Evolutionary conservation across 805 yeast species (phyloP), one percentile per base, ranked within the genome.

Genomic region (Millerago galiae): DNA sequence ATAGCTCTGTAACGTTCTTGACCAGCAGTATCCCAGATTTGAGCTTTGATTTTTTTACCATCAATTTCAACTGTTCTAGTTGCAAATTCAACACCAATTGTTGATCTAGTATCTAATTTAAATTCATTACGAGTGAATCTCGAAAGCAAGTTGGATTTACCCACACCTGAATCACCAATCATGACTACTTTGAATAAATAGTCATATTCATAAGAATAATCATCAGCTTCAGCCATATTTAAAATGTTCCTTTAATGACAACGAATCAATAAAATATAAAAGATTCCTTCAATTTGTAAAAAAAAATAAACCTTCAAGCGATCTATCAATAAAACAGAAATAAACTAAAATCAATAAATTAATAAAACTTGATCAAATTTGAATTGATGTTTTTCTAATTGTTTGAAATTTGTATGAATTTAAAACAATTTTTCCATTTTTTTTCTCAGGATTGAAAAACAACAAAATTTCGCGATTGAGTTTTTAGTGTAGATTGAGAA

Each of bases 21-120:
- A 48, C 99, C 99, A 2, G 99, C 99, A 30, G 99, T 91, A 66
- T 91, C 99, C 99, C 99, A 91, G 54, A 89, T 83, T 66, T 88
- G 95, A 4, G 95, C 91, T 63, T 86, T 87, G 53, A 86, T 83
- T 60, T 87, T 69, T 58, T 83, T 84, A 34, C 88, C 89, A 51
- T 84, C 91, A 48, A 85, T 81, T 56, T 84, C 91, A 43, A 93
- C 80, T 3, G 97, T 90, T 63, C 97, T 77, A 17, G 98, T 93
- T 35, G 98, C 98, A 69, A 91, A 91, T 66, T 93, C 99, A 40
- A 93, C 99, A 37, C 99, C 99, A 60, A 91, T 91, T 24, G 99
- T 91, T 41, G 95, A 84, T 65, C 93, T 81, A 14, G 93, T 81
- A 62, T 93, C 98, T 50, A 90, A 75, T 67, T 90, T 89, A 71